Evolutionary conservation across 2,329 filamentous ascomycete genomes (phyloP), one percentile per base, ranked within the genome.

Genomic region (Mycosphaerella arachidis): DNA sequence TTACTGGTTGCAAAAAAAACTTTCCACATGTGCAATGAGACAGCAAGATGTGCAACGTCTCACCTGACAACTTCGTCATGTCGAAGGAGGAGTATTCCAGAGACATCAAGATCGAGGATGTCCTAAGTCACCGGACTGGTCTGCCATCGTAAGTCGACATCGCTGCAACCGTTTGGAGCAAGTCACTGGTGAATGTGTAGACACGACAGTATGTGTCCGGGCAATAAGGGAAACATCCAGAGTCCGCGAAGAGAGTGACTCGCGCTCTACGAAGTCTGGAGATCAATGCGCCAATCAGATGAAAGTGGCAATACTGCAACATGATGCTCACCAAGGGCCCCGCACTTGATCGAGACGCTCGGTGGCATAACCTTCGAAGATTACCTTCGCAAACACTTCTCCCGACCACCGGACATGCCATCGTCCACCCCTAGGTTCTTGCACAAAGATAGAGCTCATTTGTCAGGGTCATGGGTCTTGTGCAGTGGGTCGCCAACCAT

Each of bases 31-130:
- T 79, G 2, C 73, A 77, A 37, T 85, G 81, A 79, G 68, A 73
- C 3, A 80, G 80, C 0, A 75, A 76, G 2, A 76, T 85, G 33
- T 75, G 75, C 1, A 70, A 71, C 16, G 37, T 64, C 6, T 24
- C 62, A 30, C 51, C 54, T 4, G 62, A 60, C 10, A 61, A 63
- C 40, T 63, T 62, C 18, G 59, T 53, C 12, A 58, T 65, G 55
- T 50, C 55, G 6, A 52, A 63, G 18, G 72, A 74, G 0, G 78
- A 75, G 66, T 75, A 77, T 13, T 84, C 81, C 1, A 68, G 73
- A 27, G 76, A 81, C 60, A 69, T 83, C 45, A 85, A 81, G 0
- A 68, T 85, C 6, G 80, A 84, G 57, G 84, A 86, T 58, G 77
- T 81, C 2, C 73, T 83, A 0, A 77, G 77, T 53, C 83, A 86